Conservation (phyloP, 2,329 filamentous ascomycete species). For the Diplocarpon rosae region DNA sequence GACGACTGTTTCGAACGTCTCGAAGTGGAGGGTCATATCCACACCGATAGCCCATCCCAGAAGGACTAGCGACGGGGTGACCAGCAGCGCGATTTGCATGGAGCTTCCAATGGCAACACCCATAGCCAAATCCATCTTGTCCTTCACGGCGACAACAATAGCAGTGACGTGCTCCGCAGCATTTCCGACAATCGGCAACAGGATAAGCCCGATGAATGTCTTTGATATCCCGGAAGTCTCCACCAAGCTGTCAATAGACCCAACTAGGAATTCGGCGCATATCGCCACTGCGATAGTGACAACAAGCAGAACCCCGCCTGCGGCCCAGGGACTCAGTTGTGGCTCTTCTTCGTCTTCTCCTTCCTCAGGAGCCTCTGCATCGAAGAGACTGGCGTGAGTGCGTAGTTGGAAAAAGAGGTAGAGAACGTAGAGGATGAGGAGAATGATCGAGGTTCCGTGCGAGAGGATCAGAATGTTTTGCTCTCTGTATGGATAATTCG, state of each 20-base stretch:
- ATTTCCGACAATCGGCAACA: conserved; percentile 63
- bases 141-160: conserved; percentile 59
- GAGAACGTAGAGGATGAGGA: conserved; percentile 61
- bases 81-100: conserved; percentile 61
- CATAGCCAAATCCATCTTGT: conserved; percentile 67
- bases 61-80: conserved; percentile 59
- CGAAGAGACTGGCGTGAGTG: conserved; percentile 63
- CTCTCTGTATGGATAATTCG: not conserved
- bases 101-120: conserved; percentile 60
- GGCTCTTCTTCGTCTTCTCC: conserved; percentile 9
- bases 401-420: conserved; percentile 70
- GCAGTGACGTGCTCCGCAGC: conserved; percentile 65
- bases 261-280: conserved; percentile 61
- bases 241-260: conserved; percentile 54
- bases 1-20: conserved; percentile 78
- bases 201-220: conserved; percentile 60
- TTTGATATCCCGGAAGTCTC: conserved; percentile 44
- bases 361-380: conserved; percentile 30
- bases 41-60: conserved; percentile 58
- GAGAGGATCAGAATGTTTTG: not conserved
- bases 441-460: conserved; percentile 63
- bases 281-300: conserved; percentile 55
- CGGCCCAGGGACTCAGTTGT: not conserved
- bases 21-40: conserved; percentile 75
- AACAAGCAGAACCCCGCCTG: conserved; percentile 43